phyloP scores from a whole-genome alignment of 78 protist genomes.

The Dictyostelium intermedium region DNA sequence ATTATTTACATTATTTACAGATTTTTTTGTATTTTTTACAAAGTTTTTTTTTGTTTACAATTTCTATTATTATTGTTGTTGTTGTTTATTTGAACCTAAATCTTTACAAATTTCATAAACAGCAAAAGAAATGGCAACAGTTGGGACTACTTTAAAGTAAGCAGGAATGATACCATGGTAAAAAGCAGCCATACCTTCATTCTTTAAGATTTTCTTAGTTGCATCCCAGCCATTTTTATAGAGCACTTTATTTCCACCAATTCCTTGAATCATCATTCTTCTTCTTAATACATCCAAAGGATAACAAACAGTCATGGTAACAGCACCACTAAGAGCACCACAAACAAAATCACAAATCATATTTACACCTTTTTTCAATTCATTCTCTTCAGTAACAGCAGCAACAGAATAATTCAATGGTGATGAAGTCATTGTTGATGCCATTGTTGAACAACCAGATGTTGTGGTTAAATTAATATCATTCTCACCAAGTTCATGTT shows the following conservation, averaged over 20 bases:
- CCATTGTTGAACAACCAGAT: not conserved
- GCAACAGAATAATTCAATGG: not conserved
- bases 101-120: constrained; percentile 42
- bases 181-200: constrained; percentile 25
- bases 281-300: constrained; percentile 59
- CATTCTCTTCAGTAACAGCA: not conserved
- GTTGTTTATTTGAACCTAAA: not conserved
- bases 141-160: constrained; percentile 50
- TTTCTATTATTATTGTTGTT: not conserved
- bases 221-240: constrained; percentile 57
- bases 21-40: not conserved
- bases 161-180: constrained; percentile 54
- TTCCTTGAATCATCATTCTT: constrained; percentile 54
- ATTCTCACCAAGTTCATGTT: not conserved
- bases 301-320: constrained; percentile 63
- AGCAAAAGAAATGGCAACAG: constrained; percentile 65
- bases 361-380: constrained; percentile 21
- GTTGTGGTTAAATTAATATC: not conserved
- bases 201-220: not conserved
- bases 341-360: constrained; percentile 43
- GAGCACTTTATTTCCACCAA: not conserved
- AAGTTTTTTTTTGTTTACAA: not conserved
- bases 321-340: constrained; percentile 57
- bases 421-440: not conserved
- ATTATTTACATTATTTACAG: not conserved